Evolutionary conservation across 2,329 filamentous ascomycete species (phyloP).

Genomic region (Ceratocystiopsis brevicomis): DNA sequence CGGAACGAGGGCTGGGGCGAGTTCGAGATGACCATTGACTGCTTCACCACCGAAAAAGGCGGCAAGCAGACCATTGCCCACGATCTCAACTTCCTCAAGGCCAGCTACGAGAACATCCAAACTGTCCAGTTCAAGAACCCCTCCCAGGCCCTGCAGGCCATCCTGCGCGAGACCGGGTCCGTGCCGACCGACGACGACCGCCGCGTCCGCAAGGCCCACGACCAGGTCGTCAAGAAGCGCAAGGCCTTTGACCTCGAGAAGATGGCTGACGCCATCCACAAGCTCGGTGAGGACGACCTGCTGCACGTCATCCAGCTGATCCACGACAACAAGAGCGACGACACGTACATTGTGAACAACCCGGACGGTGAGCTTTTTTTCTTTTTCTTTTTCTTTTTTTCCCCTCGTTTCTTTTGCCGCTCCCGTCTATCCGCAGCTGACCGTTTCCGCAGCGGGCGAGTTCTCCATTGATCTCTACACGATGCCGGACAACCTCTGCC

Average conservation of each 20-base stretch:
- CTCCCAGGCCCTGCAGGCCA: constrained; percentile 61
- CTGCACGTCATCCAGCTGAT: constrained; percentile 94
- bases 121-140: constrained; percentile 80
- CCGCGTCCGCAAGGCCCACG: constrained; percentile 42
- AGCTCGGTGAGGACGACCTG: constrained; percentile 80
- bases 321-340: constrained; percentile 84
- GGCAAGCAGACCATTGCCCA: constrained; percentile 63
- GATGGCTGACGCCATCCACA: constrained; percentile 76
- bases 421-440: neutral
- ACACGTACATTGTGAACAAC: constrained; percentile 95
- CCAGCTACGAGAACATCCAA: constrained; percentile 69
- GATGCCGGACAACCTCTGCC: constrained; percentile 73
- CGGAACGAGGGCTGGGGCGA: constrained; percentile 95
- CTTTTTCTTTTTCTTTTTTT: constrained; percentile 4
- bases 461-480: constrained; percentile 98
- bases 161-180: constrained; percentile 67
- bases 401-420: no score
- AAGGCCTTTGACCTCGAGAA: constrained; percentile 77
- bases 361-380: constrained; percentile 50
- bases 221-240: constrained; percentile 58
- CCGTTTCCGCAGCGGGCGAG: constrained; percentile 54
- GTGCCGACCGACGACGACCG: constrained; percentile 57
- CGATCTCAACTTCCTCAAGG: constrained; percentile 76
- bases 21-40: constrained; percentile 82
- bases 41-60: constrained; percentile 69